Percentiles rank a stretch among this genome's conserved stretches.
These are phyloP conservation scores for Aspergillus eucalypticola DNA, from an alignment of 2,329 filamentous ascomycete species.

Conservation along the genomic window DNA sequence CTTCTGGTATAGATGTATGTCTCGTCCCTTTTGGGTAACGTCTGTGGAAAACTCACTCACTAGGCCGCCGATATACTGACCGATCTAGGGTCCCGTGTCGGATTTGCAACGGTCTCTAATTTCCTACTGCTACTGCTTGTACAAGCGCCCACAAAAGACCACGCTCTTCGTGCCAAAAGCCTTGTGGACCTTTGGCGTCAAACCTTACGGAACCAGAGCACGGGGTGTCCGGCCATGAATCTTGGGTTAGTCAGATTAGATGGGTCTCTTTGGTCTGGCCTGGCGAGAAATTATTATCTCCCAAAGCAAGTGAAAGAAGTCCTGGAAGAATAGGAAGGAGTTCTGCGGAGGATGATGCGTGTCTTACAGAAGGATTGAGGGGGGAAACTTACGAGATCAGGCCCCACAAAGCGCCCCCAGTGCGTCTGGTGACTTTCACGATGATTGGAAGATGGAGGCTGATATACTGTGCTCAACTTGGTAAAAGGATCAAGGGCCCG, in stretches of 20 bases:
- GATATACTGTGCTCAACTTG: too few relatives aligned
- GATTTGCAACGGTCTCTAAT: slow-evolving; percentile 38
- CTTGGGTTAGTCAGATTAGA: slow-evolving; percentile 34
- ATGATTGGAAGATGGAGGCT: too few relatives aligned
- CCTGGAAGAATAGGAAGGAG: background rate
- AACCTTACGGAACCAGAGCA: slow-evolving; percentile 31
- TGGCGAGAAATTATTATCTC: slow-evolving; percentile 28
- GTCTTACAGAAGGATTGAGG: too few relatives aligned
- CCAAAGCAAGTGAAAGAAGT: slow-evolving; percentile 29
- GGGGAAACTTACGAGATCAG: too few relatives aligned
- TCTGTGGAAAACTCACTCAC: background rate
- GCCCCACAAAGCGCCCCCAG: too few relatives aligned
- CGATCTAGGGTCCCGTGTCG: slow-evolving; percentile 34
- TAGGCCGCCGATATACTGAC: background rate
- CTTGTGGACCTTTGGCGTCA: slow-evolving; percentile 33
- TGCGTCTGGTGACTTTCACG: too few relatives aligned
- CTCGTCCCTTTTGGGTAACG: too few relatives aligned
- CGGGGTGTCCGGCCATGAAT: slow-evolving; percentile 33
- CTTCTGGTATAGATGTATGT: slow-evolving; percentile 39
- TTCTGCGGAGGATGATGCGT: too few relatives aligned
- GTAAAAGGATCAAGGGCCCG: too few relatives aligned
- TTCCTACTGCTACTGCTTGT: slow-evolving; percentile 35
- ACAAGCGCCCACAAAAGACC: slow-evolving; percentile 31
- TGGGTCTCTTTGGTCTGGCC: slow-evolving; percentile 31
- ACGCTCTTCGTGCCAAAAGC: slow-evolving; percentile 28